Evolutionary conservation across 2,329 filamentous ascomycete genomes (phyloP), one percentile per base, ranked within the genome.

Genomic region (Pseudogymnoascus sp.): DNA sequence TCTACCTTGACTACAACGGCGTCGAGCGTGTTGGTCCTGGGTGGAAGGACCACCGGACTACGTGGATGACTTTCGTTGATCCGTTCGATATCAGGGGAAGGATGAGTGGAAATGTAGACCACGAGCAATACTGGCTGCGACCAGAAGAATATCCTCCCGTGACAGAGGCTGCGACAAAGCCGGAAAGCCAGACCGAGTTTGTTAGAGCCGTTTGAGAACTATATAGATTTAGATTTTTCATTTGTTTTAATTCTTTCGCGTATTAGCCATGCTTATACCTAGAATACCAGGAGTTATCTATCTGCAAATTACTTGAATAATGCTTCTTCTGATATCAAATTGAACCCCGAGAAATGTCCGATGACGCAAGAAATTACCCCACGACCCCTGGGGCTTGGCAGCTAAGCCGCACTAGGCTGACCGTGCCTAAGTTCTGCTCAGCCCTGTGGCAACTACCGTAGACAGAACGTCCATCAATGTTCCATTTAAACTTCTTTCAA

Each of bases 11-110:
- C 38, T 64, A 64, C 37, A 70, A 73, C 44, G 69, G 64, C 8
- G 71, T 67, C 2, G 73, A 75, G 64, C 70, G 73, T 2, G 56
- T 68, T 16, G 73, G 73, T 3, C 73, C 73, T 14, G 73, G 73
- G 11, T 74, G 72, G 72, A 69, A n/a, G 18, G 47, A 56, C n/a
- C 11, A 56, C 25, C 47, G 47, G 12, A 33, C 25, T 8, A 56
- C 47, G n/a, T 31, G 25, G 47, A 33, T 56, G 10, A 56, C 47
- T 18, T 56, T 56, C n/a, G 47, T 56, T 56, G 47, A 56, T 33
- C 47, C 47, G n/a, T 56, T 56, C 5, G 47, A 56, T 18, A 56
- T 56, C 4, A 56, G 47, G 25, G 47, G 47, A 56, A 56, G 16
- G 25, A 56, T 56, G 47, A 56, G 47, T 14, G 47, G 47, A 5